Evolutionary conservation across 2,329 filamentous ascomycete genomes (phyloP), one percentile per base, ranked within the genome.

Genomic region (Stagonosporopsis cucurbitacearum): DNA sequence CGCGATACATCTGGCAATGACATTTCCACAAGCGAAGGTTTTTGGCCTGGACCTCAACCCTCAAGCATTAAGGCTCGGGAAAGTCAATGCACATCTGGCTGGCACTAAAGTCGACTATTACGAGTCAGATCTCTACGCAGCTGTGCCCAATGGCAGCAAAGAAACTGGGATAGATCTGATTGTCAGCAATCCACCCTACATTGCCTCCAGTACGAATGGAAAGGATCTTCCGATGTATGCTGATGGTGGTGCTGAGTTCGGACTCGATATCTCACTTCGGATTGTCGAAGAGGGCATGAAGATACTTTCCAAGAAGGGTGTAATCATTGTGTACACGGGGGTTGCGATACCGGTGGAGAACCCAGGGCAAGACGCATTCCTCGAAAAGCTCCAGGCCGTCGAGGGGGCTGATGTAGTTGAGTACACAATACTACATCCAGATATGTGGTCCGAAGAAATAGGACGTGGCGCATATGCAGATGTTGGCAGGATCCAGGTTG

Each of bases 361-460:
- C 9, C 64, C 65, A 4, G 59, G 60, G 0, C 46, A 62, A 22
- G 65, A 68, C 26, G 51, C 59, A 6, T 65, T 68, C 25, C 26
- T 66, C 23, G 59, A 61, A 32, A 62, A 57, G 35, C 46, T 68
- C 11, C 50, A 63, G 32, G 41, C 42, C 8, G 50, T 66, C 7
- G 32, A 66, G 28, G 59, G 40, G 6, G 48, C 46, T 3, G 54
- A 62, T 9, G 15, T 66, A 13, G 49, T 48, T 1, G 62, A 66
- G 41, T 68, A 68, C 50, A 59, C 56, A 9, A 60, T 68, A 19
- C 35, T 68, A 13, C 64, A 68, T 19, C 65, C 65, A 0, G 65
- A 68, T 17, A 66, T 68, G 59, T 65, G 65, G 65, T 47, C 65
- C n/a, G 65, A 68, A 43, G 65, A 68, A 26, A 66, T 65, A 26